Evolutionary conservation across 2,329 filamentous ascomycete genomes (phyloP).

Genomic region (Aspergillus sp.): DNA sequence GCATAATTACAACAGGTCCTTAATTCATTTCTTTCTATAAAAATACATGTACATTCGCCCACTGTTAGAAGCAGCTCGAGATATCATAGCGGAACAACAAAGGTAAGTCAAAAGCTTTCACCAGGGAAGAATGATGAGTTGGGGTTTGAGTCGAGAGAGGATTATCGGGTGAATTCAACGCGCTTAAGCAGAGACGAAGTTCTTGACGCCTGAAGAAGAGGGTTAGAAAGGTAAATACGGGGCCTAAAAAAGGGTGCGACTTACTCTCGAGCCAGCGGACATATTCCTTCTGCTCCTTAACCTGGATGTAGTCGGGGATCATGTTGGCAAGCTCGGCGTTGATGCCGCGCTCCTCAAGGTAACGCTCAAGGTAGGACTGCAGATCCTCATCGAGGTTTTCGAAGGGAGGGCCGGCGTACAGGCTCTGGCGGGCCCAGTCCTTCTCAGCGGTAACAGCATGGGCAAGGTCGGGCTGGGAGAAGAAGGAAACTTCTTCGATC

Average conservation of each 20-base stretch:
- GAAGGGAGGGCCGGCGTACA: constrained; percentile 92
- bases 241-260: constrained; percentile 29
- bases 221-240: constrained; percentile 16
- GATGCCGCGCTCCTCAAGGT: constrained; percentile 92
- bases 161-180: background rate
- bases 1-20: constrained; percentile 22
- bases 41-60: constrained; percentile 25
- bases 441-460: constrained; percentile 75
- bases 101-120: background rate
- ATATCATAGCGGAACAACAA: constrained; percentile 3
- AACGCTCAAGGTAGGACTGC: constrained; percentile 88
- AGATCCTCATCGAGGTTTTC: constrained; percentile 95
- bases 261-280: constrained; percentile 79
- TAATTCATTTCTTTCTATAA: constrained; percentile 31
- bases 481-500: constrained; percentile 91
- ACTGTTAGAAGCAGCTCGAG: constrained; percentile 2
- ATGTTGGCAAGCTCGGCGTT: constrained; percentile 85
- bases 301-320: constrained; percentile 93
- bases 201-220: constrained; percentile 68
- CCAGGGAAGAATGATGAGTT: constrained; percentile 7
- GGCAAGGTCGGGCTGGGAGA: constrained; percentile 76
- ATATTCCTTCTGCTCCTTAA: constrained; percentile 99
- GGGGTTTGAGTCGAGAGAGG: constrained; percentile 7
- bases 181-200: constrained; percentile 73
- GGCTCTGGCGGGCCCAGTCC: constrained; percentile 73